These are phyloP conservation scores for Venturia pyrina DNA, from an alignment of 2,329 filamentous ascomycete genomes.

Conservation along the genomic window DNA sequence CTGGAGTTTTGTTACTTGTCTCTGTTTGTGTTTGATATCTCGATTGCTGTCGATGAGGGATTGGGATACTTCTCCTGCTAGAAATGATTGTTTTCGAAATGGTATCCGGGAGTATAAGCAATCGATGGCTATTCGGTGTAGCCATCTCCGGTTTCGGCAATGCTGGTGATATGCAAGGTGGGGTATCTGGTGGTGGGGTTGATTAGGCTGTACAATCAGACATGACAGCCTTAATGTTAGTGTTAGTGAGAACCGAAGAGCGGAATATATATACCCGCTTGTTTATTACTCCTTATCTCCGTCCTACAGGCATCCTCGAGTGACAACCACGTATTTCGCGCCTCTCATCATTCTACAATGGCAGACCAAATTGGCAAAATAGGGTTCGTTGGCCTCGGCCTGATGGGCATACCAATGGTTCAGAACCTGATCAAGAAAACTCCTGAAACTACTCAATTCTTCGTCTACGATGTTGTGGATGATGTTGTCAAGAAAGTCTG, in stretches of 20 bases:
- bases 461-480: conserved; percentile 40
- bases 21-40: no score
- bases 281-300: neutral
- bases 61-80: neutral
- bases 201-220: neutral
- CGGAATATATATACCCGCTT: neutral
- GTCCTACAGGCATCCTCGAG: neutral
- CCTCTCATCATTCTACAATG: neutral
- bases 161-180: neutral
- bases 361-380: conserved; percentile 20
- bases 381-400: conserved; percentile 46
- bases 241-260: no score
- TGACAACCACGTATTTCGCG: no score
- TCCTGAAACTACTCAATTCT: conserved; percentile 31
- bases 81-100: neutral
- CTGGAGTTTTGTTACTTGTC: no score
- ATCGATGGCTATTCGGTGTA: neutral
- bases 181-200: neutral
- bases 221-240: no score
- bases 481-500: conserved; percentile 34
- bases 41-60: no score
- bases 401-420: conserved; percentile 46
- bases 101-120: neutral
- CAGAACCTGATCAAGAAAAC: conserved; percentile 40
- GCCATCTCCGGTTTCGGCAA: conserved; percentile 1